Evolutionary conservation across 441 rosid genomes (phyloP), one percentile per base, ranked within the genome.

Genomic region (Aquilaria agallochum): DNA sequence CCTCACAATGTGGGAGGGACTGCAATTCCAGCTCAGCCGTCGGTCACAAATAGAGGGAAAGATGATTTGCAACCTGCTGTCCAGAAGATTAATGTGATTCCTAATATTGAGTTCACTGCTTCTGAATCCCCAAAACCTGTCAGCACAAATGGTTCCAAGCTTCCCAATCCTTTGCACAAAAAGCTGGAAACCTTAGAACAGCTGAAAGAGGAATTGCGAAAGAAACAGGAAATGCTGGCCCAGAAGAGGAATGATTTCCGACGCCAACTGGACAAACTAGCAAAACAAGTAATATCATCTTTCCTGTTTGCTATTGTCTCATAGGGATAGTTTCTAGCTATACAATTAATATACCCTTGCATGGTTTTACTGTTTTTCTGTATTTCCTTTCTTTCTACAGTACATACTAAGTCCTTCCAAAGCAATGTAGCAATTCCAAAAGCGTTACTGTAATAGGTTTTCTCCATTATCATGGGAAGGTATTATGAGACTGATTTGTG

Each of bases 221-320:
- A 86, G 84, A 95, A 88, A 79, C 99, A 81, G 74, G 92, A 92
- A 77, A 69, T 88, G 81, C 82, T 92, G 77, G 99, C 83, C 67
- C 90, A 83, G 86, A 92, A 90, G 76, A 85, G 96, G 60, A 83
- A 73, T 47, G 89, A 92, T 66, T 92, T 88, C 70, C 82, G 85
- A 62, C 89, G 80, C 56, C 75, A 85, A 69, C 73, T 95, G 87
- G 83, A 84, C 50, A 78, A 80, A 58, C 80, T 90, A 65, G 73
- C 76, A 70, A 95, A 85, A 86, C 98, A 95, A 64, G 99, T 92
- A 80, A 63, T 64, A 40, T 33, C 60, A 49, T 56, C 4, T 53
- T 0, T 67, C 63, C 47, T 71, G 7, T 36, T 34, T 3, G 42
- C 42, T 58, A 40, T 52, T 63, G 42, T 62, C 62, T 20, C 20